phyloP scores from a whole-genome alignment of 768 basidiomycete genomes.

The Tylopilus plumbeoviolaceoides region DNA sequence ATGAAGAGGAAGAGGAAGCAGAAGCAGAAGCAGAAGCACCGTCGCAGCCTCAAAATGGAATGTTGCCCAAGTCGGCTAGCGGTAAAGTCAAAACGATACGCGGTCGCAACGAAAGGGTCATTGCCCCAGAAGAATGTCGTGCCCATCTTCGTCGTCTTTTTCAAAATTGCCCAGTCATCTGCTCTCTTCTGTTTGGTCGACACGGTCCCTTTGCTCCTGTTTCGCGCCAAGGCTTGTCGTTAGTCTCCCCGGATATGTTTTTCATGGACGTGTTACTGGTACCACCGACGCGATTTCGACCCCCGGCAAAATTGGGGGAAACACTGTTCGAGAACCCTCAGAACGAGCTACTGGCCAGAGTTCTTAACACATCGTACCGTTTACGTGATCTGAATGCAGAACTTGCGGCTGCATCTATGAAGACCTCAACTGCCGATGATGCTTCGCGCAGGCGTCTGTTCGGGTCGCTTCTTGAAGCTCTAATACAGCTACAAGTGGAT shows the following conservation, averaged over 20 bases:
- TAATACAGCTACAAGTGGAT: conserved; percentile 89
- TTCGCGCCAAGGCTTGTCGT: conserved; percentile 54
- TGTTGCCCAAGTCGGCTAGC: conserved; percentile 67
- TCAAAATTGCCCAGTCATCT: conserved; percentile 74
- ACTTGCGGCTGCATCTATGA: conserved; percentile 57
- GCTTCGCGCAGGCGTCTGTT: conserved; percentile 52
- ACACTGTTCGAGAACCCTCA: conserved; percentile 94
- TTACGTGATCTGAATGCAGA: conserved; percentile 72
- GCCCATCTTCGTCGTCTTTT: conserved; percentile 91
- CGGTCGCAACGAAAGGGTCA: conserved; percentile 85
- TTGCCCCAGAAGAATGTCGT: conserved; percentile 89
- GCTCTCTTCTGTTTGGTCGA: conserved; percentile 85
- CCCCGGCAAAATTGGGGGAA: conserved; percentile 88
- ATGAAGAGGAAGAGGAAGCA: conserved; percentile 46
- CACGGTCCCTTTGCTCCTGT: conserved; percentile 80
- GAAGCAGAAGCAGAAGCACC: conserved; percentile 39
- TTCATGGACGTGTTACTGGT: conserved; percentile 93
- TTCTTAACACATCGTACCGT: conserved; percentile 76
- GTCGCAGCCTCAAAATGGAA: conserved; percentile 23
- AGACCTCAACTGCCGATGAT: conserved; percentile 52
- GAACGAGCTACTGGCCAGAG: conserved; percentile 81
- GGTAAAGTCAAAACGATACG: conserved; percentile 72
- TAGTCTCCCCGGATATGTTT: conserved; percentile 90
- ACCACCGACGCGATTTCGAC: conserved; percentile 93
- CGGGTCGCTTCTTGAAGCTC: conserved; percentile 65